phyloP scores from a whole-genome alignment of 192 early-diverging fungal genomes.

The Thamnidium elegans region DNA sequence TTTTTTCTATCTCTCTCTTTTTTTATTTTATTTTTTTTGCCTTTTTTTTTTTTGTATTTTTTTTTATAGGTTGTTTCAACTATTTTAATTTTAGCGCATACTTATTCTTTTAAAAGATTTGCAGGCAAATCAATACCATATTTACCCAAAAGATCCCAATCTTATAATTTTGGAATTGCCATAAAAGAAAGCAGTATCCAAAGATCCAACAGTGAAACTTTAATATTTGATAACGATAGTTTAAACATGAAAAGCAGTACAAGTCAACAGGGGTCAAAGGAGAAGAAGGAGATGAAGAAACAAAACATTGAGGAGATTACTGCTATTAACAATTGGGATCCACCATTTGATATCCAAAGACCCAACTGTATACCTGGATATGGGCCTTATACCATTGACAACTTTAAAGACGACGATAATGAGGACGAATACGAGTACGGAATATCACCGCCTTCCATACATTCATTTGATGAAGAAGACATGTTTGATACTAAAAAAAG shows the following conservation, averaged over 20 bases:
- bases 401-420: not conserved
- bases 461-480: conserved; percentile 6
- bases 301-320: not conserved
- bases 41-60: not conserved
- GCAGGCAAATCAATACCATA: too few species aligned
- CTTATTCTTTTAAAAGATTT: conserved; percentile 2
- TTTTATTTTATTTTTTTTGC: conserved; percentile 3
- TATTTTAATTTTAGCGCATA: conserved; percentile 13
- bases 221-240: too few species aligned
- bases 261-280: conserved; percentile 4
- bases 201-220: too few species aligned
- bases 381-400: not conserved
- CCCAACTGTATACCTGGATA: conserved; percentile 17
- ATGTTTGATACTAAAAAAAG: conserved; percentile 10
- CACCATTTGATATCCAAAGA: conserved; percentile 9
- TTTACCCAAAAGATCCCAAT: too few species aligned
- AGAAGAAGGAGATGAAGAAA: not conserved
- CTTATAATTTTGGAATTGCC: too few species aligned
- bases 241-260: not conserved
- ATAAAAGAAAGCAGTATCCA: too few species aligned
- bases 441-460: not conserved
- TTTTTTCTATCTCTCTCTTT: conserved; percentile 6
- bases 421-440: too few species aligned
- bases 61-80: not conserved
- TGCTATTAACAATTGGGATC: too few species aligned